phyloP scores from a whole-genome alignment of 1,284 basidiomycete species.

The Microbotryum scabiosae region DNA sequence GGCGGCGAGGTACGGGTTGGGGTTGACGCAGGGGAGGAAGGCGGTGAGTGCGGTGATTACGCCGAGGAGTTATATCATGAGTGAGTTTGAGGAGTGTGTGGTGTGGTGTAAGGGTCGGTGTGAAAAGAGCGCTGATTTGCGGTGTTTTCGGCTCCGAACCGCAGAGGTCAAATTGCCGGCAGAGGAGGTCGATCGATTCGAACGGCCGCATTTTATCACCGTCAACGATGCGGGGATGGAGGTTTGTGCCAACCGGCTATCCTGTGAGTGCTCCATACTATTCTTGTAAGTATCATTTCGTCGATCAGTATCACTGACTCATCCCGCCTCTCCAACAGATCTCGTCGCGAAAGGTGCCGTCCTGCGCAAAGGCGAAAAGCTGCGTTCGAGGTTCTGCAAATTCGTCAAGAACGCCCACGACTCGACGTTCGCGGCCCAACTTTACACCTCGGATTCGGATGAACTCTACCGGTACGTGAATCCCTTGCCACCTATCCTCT shows the following conservation, averaged over 20 bases:
- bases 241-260: constrained; percentile 63
- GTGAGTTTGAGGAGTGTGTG: constrained; percentile 39
- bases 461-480: constrained; percentile 20
- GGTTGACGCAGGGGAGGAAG: constrained; percentile 46
- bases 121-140: no score
- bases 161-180: constrained; percentile 68
- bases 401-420: constrained; percentile 49
- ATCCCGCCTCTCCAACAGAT: constrained; percentile 41
- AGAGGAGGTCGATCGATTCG: constrained; percentile 65
- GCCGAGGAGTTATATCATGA: constrained; percentile 72
- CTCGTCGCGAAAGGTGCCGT: constrained; percentile 69
- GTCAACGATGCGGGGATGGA: constrained; percentile 61
- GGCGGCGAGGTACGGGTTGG: constrained; percentile 69
- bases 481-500: background rate
- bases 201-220: constrained; percentile 66
- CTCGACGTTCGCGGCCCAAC: constrained; percentile 57
- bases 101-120: background rate
- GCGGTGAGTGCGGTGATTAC: constrained; percentile 68
- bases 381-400: constrained; percentile 72
- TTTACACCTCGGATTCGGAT: constrained; percentile 57
- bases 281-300: no score
- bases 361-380: constrained; percentile 68
- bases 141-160: no score
- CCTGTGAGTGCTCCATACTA: constrained; percentile 40
- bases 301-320: no score